Conservation (phyloP, 805 yeast species). For the Saturnispora galanensis region DNA sequence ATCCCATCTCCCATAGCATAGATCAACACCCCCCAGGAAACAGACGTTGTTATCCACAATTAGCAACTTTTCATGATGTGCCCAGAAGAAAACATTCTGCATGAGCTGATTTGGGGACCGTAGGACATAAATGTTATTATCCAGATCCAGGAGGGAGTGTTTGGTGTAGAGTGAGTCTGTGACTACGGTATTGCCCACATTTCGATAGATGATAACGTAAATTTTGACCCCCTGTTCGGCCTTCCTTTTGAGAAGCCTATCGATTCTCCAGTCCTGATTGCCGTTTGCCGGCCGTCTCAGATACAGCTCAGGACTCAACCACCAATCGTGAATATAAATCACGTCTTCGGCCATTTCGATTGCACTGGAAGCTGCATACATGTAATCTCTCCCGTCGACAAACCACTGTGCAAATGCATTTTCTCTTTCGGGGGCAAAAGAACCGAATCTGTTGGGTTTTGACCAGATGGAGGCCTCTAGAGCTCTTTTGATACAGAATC, state of each 20-base stretch:
- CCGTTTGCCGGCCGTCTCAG: conserved; percentile 92
- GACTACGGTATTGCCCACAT: conserved; percentile 86
- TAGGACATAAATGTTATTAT: conserved; percentile 78
- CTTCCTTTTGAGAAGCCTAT: conserved; percentile 74
- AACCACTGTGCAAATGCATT: conserved; percentile 92
- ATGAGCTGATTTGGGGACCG: conserved; percentile 93
- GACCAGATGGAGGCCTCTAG: conserved; percentile 63
- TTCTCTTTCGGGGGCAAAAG: conserved; percentile 86
- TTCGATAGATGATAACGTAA: conserved; percentile 83
- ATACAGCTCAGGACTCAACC: conserved; percentile 92
- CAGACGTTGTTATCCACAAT: conserved; percentile 82
- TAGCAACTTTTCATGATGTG: conserved; percentile 92
- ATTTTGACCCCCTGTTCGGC: conserved; percentile 95
- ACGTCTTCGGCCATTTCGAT: conserved; percentile 89
- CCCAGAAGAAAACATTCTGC: conserved; percentile 95
- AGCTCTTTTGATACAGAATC: conserved; percentile 63
- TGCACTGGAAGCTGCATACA: conserved; percentile 93
- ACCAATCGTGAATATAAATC: conserved; percentile 95
- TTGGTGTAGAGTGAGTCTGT: conserved; percentile 93
- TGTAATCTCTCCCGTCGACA: conserved; percentile 86
- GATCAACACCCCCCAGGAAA: conserved; percentile 90
- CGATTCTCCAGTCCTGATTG: conserved; percentile 88
- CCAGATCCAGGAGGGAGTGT: conserved; percentile 78
- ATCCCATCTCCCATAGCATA: conserved; percentile 93
- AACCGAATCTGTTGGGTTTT: conserved; percentile 61